These are phyloP conservation scores for Saussurea involucrata DNA, from an alignment of 129 eudicot genomes.

Conservation along the genomic window DNA sequence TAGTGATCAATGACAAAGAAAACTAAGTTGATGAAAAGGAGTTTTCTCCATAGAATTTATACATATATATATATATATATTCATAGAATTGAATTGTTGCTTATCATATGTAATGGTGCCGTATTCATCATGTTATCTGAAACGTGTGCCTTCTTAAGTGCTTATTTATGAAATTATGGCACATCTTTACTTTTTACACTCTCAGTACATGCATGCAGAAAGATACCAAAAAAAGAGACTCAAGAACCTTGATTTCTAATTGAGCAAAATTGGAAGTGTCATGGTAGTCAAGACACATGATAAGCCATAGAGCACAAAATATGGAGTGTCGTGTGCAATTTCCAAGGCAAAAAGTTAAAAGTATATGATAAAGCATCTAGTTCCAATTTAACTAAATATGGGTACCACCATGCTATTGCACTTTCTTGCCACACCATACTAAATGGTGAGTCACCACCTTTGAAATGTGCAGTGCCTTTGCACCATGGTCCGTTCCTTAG, in stretches of 20 bases:
- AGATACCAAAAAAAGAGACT: not conserved
- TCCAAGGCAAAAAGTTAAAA: not conserved
- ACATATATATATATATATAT: not conserved
- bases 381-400: not conserved
- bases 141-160: not conserved
- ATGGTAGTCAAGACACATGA: not conserved
- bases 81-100: not conserved
- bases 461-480: not conserved
- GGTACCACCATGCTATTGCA: not conserved
- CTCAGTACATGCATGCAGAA: not conserved
- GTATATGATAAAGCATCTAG: not conserved
- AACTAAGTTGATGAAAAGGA: not conserved
- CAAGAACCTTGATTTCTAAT: not conserved
- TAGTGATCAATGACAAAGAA: not conserved
- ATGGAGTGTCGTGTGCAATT: not conserved
- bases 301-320: not conserved
- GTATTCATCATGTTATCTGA: not conserved
- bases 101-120: not conserved
- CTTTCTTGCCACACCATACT: not conserved
- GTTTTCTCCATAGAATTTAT: not conserved
- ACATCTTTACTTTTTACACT: not conserved
- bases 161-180: not conserved
- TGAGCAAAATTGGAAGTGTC: not conserved
- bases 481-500: not conserved
- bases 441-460: not conserved